Conservation (phyloP, 176 grass and related monocot genomes). For the Echinochloa phyllopogon region DNA sequence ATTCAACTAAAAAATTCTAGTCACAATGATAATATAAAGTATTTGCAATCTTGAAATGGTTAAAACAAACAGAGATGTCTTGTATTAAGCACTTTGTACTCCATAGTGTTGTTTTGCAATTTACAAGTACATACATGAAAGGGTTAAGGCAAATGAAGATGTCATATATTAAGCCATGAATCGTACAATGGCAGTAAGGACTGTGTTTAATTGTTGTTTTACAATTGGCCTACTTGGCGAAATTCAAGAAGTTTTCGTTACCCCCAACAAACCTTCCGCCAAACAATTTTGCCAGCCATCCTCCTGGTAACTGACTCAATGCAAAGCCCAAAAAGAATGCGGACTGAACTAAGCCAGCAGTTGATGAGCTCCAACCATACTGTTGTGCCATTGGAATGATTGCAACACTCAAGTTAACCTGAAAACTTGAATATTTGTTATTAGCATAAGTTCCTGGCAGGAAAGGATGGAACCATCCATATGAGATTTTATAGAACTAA, state of each 20-base stretch:
- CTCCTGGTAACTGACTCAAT: conserved; percentile 90
- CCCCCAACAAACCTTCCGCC: conserved; percentile 93
- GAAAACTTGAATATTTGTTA: conserved; percentile 37
- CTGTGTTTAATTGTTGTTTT: not conserved
- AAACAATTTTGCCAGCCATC: conserved; percentile 87
- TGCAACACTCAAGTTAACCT: conserved; percentile 97
- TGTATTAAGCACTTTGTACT: not conserved
- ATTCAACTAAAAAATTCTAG: not conserved
- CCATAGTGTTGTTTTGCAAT: conserved; percentile 3
- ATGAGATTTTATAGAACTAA: not conserved
- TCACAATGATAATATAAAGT: not conserved
- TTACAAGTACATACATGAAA: not conserved
- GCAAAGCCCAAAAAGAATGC: conserved; percentile 95
- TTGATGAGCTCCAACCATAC: conserved; percentile 92
- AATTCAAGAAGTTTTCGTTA: conserved; percentile 49
- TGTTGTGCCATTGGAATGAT: conserved; percentile 98
- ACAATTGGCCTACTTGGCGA: not conserved
- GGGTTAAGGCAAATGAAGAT: too few relatives aligned
- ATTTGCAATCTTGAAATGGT: not conserved
- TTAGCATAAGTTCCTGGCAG: conserved; percentile 5
- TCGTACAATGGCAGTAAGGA: too few relatives aligned
- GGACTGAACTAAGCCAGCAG: conserved; percentile 94
- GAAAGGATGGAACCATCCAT: conserved; percentile 1
- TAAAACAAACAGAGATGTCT: not conserved
- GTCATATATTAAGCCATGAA: too few relatives aligned